Conservation (phyloP, 257 asterid species). For the Nicotiana tomentosiformis region DNA sequence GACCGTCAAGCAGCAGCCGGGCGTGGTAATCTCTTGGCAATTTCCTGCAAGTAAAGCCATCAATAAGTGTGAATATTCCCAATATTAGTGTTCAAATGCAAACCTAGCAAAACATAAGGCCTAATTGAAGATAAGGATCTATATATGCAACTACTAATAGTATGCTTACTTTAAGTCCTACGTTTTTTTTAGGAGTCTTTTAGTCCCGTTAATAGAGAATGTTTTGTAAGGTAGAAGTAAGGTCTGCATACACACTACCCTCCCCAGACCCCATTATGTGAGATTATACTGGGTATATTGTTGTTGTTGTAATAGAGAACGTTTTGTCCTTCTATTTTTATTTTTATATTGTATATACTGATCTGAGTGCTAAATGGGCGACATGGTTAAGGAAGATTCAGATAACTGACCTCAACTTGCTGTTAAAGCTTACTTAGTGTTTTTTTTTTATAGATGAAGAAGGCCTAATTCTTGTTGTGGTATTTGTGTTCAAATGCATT, state of each 20-base stretch:
- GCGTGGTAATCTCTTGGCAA: conserved; percentile 74
- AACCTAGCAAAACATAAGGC: neutral
- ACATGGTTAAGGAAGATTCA: too few species aligned
- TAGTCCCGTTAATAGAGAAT: neutral
- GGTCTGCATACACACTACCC: too few species aligned
- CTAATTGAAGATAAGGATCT: neutral
- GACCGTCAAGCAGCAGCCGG: conserved; percentile 46
- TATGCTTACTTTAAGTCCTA: neutral
- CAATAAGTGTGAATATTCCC: neutral
- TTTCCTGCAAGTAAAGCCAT: conserved; percentile 46
- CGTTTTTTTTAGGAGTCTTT: neutral
- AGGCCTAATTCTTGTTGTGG: too few species aligned
- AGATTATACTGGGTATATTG: too few species aligned
- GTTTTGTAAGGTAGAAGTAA: neutral
- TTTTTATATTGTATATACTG: neutral
- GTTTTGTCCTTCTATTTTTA: neutral
- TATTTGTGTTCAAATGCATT: too few species aligned
- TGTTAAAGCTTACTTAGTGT: too few species aligned
- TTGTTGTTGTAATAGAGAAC: neutral
- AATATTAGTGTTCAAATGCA: neutral
- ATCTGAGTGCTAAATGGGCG: neutral
- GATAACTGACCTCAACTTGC: too few species aligned
- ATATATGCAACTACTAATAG: neutral
- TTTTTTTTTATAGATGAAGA: too few species aligned
- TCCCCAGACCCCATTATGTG: too few species aligned